Evolutionary conservation across 345 rosid species (phyloP).

Genomic region (Gynandropsis gynandra): DNA sequence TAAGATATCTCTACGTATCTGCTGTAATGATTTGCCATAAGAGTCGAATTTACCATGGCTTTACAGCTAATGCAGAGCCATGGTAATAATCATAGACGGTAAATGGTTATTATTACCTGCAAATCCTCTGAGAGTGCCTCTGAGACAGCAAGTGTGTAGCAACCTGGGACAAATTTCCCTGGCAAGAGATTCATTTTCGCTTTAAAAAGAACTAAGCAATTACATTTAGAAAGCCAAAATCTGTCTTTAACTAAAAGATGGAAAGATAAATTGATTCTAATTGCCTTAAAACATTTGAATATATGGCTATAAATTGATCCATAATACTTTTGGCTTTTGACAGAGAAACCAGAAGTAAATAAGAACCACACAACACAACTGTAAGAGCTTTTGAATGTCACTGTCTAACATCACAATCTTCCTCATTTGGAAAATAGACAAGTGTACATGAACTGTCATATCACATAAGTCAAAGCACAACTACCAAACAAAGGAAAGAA

Average conservation of each 20-base stretch:
- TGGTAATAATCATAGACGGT: neutral
- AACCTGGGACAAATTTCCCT: conserved; percentile 86
- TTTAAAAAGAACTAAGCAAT: neutral
- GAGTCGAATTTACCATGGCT: neutral
- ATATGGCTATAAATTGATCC: neutral
- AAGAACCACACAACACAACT: too few species aligned
- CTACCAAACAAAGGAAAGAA: neutral
- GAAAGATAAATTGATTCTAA: neutral
- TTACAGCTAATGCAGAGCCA: neutral
- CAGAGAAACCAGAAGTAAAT: too few species aligned
- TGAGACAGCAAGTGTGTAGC: conserved; percentile 80
- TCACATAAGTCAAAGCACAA: neutral
- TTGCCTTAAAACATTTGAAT: neutral
- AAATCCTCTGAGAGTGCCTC: conserved; percentile 76
- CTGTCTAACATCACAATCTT: neutral
- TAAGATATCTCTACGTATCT: neutral
- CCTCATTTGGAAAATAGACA: neutral
- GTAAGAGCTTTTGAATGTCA: neutral
- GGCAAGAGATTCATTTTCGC: conserved; percentile 9
- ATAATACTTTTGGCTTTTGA: neutral
- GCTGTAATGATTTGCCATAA: neutral
- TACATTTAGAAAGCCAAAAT: too few species aligned
- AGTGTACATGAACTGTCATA: neutral
- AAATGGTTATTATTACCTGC: conserved; percentile 41
- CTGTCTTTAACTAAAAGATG: neutral